Base-by-base conservation (phyloP, 805 yeast genomes). In the Nakazawaea pomicola region DNA sequence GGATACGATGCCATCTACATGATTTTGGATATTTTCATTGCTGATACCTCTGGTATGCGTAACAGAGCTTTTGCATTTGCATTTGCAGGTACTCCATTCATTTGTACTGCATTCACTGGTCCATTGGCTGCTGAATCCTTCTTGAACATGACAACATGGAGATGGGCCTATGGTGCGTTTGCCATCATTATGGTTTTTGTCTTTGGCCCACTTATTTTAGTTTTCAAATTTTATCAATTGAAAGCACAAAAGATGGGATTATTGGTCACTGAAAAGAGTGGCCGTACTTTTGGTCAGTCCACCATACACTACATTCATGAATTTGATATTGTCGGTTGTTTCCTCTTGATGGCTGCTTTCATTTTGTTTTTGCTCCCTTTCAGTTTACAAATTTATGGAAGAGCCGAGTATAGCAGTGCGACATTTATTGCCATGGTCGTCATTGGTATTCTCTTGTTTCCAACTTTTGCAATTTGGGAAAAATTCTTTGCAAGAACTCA, bases 121-220 rank as follows among this genome's bases (percentile, higher is more conserved):
- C 50, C 62, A 17, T 38, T 48, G 20, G 56, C 56, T 25, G 56
- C 60, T 19, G 43, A 57, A 12, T 57, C 67, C 7, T 57, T 72
- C 48, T 65, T 70, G 28, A 63, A 61, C 41, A 56, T 58, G 34
- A 64, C 69, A 34, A 65, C 65, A 32, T 75, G 80, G 80, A 62
- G 76, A 54, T 68, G 74, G 72, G 79, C 76, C 20, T 71, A 65
- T 49, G 76, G 75, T 38, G 62, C 70, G 56, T 73, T 73, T 58
- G 64, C 70, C 17, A 61, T 72, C 31, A 62, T 72, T 20, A 57
- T 64, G 46, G 76, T 76, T 3, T 62, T 61, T 19, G 65, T 62
- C 29, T 56, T 49, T 30, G 36, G 44, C 16, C 65, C 65, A 4
- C 41, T 60, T 20, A 46, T 44, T 14, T 17, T 49, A 14, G 49